phyloP scores from a whole-genome alignment of 768 basidiomycete species.

The Nevesoporus exiguus region DNA sequence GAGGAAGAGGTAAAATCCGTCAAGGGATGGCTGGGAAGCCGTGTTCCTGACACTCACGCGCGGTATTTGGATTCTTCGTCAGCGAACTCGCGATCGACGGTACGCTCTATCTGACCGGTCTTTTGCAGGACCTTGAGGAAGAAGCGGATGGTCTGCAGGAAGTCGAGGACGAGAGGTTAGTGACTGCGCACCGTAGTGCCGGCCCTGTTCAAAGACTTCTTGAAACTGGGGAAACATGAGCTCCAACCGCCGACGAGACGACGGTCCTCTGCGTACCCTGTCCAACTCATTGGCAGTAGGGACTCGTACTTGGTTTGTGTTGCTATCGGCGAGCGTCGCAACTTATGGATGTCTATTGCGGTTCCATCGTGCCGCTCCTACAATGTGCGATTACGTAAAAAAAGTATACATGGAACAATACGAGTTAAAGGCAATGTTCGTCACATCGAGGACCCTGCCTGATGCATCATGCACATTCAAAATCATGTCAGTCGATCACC shows the following conservation, averaged over 20 bases:
- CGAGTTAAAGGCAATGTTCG: neutral
- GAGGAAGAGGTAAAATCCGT: neutral
- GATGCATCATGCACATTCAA: neutral
- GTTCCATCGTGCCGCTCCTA: neutral
- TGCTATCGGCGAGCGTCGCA: neutral
- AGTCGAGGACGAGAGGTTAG: constrained; percentile 4
- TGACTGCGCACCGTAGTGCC: constrained; percentile 72
- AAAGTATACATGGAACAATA: neutral
- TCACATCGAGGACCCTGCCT: neutral
- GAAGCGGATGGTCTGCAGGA: constrained; percentile 4
- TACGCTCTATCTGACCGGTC: constrained; percentile 96
- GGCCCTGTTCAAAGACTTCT: constrained; percentile 89
- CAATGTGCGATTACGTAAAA: constrained; percentile 19
- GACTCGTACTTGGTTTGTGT: neutral
- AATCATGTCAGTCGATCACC: constrained; percentile 19
- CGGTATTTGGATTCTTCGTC: constrained; percentile 90
- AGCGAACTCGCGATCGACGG: constrained; percentile 89
- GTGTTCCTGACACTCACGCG: constrained; percentile 54
- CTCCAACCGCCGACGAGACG: neutral
- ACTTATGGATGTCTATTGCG: neutral
- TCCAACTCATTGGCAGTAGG: constrained; percentile 46
- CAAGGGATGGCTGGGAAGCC: neutral
- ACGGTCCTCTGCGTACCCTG: constrained; percentile 38
- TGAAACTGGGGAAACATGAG: constrained; percentile 55
- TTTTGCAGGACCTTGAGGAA: constrained; percentile 81